Base-by-base conservation (phyloP, 495 filamentous ascomycete species). In the Neurospora sp. region DNA sequence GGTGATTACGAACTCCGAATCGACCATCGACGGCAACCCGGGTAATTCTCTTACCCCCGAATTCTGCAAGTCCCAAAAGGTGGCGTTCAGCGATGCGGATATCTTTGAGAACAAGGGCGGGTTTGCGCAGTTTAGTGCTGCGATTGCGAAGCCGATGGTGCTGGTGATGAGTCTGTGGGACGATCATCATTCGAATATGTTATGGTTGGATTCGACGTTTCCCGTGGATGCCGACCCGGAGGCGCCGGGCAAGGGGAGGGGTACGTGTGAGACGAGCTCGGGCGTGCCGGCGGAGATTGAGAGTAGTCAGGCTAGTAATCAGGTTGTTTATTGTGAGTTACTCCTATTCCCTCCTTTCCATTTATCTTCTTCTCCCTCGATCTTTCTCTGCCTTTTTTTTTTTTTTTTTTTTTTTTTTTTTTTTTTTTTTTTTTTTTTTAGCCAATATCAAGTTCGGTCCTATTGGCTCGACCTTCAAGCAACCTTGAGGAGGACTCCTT, bases 191-290 rank as follows among this genome's bases (percentile, higher is more conserved):
- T 83, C 88, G 81, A 87, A 92, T 82, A 94, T 94, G 92, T 85
- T 90, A 72, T 94, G 92, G 92, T 88, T 95, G 75, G 92, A 94
- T 84, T 89, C 88, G 78, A 86, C 82, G 81, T 92, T 90, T 84
- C 92, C 92, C 2, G 82, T 85, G 24, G 85, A 86, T 73, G 83
- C 79, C 17, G 79, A 66, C 70, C 66, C 74, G 28, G 59, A 83
- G 69, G 76, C 76, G 7, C 89, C 90, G 39, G 92, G 92, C 81
- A 87, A 88, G 73, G 86, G 85, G 75, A 90, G 92, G 80, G 92
- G 92, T 39, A 86, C 86, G 71, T 94, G 92, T 80, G 74, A 85
- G 34, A 85, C 82, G 38, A 79, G 79, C 78, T 89, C 88, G 39
- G 91, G 91, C 38, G 83, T 82, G 8, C 90, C 91, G 13, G 74